A percentile compares a stretch with the other conserved stretches of the same genome.
Conservation (phyloP, 2,329 filamentous ascomycete genomes). For the Cadophora gregata region DNA sequence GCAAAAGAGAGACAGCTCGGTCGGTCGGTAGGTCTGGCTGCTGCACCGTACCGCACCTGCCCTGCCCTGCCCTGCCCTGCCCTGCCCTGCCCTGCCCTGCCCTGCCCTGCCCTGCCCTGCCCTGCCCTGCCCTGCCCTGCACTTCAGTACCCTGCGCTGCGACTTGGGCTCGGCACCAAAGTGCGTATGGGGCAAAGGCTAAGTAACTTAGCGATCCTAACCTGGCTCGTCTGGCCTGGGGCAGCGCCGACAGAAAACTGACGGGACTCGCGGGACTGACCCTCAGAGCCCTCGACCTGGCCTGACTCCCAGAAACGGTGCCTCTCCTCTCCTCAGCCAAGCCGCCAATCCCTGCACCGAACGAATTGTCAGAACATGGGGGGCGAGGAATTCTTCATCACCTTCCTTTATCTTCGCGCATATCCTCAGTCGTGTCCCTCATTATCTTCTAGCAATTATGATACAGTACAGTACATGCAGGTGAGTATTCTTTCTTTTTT, state of each 20-base stretch:
- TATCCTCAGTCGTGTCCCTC: neutral
- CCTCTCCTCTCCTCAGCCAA: constrained; percentile 9
- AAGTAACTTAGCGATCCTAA: neutral
- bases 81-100: no score
- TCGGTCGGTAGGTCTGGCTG: neutral
- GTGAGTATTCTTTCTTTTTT: neutral
- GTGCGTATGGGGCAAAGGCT: neutral
- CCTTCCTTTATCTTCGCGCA: neutral
- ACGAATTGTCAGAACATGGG: neutral
- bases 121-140: no score
- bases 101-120: no score
- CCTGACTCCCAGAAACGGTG: constrained; percentile 1
- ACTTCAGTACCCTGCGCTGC: neutral
- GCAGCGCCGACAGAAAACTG: no score
- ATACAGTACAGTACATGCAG: neutral
- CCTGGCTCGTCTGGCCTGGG: no score
- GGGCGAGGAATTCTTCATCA: neutral
- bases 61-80: no score
- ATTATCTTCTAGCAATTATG: neutral
- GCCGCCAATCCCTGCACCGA: constrained; percentile 13
- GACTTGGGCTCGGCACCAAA: constrained; percentile 1
- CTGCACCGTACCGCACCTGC: neutral
- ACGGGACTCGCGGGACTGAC: no score
- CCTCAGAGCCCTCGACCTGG: no score
- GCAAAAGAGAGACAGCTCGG: neutral